Evolutionary conservation across 257 asterid species (phyloP).

Genomic region (Ajuga chamaepitys): DNA sequence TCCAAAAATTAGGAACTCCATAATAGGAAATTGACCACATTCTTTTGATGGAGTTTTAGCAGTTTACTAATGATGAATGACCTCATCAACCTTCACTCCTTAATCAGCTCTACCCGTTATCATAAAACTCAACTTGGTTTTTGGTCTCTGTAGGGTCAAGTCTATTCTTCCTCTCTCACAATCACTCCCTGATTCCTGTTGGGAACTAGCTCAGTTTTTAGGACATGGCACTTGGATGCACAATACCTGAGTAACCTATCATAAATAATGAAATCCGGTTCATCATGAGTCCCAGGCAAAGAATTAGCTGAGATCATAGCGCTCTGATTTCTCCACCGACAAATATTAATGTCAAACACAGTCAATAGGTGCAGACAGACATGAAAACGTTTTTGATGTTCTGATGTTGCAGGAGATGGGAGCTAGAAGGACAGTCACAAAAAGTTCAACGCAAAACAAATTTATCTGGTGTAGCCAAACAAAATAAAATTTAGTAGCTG

Average conservation of each 20-base stretch:
- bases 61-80: not conserved
- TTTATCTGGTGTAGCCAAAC: not conserved
- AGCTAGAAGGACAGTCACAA: not conserved
- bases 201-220: not conserved
- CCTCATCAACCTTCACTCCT: not conserved
- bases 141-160: too few relatives aligned
- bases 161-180: not conserved
- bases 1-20: not conserved
- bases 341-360: too few relatives aligned
- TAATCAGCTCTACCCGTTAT: not conserved
- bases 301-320: not conserved
- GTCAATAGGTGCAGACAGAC: too few relatives aligned
- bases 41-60: not conserved
- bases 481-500: not conserved
- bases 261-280: not conserved
- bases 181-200: not conserved
- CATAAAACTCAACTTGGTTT: too few relatives aligned
- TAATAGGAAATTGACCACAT: not conserved
- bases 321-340: not conserved
- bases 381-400: too few relatives aligned
- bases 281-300: not conserved
- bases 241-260: not conserved
- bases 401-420: too few relatives aligned
- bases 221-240: too few relatives aligned
- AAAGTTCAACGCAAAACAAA: not conserved